Conservation (phyloP, 2,329 filamentous ascomycete species). For the Fusarium haematococcum region DNA sequence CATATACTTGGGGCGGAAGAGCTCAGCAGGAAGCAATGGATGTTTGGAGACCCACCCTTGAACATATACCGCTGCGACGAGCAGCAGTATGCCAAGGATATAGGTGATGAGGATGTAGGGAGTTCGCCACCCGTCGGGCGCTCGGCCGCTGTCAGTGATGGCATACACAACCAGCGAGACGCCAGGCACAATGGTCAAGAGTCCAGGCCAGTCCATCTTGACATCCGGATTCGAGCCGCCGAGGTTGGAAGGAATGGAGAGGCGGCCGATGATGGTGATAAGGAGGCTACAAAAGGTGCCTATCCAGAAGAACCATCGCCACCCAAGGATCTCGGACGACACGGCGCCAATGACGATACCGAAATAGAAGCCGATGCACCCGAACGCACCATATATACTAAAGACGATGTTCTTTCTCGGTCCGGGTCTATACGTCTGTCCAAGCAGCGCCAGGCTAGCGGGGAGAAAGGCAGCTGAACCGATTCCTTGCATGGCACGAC, state of each 20-base stretch:
- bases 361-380: slow-evolving; percentile 68
- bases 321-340: slow-evolving; percentile 68
- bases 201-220: slow-evolving; percentile 77
- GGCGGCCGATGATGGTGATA: slow-evolving; percentile 58
- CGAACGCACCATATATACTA: slow-evolving; percentile 68
- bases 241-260: slow-evolving; percentile 53
- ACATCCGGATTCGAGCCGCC: slow-evolving; percentile 43
- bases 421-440: slow-evolving; percentile 75
- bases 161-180: slow-evolving; percentile 79
- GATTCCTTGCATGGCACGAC: slow-evolving; percentile 78
- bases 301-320: slow-evolving; percentile 79
- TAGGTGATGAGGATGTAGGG: slow-evolving; percentile 78
- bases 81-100: slow-evolving; percentile 69
- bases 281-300: slow-evolving; percentile 60
- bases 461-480: slow-evolving; percentile 75
- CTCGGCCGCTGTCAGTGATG: slow-evolving; percentile 78
- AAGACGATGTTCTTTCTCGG: slow-evolving; percentile 78
- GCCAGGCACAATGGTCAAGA: slow-evolving; percentile 70
- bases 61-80: slow-evolving; percentile 73
- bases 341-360: slow-evolving; percentile 77
- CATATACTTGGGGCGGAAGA: slow-evolving; percentile 79
- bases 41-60: slow-evolving; percentile 77
- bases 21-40: slow-evolving; percentile 75
- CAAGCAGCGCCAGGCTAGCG: slow-evolving; percentile 76
- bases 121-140: slow-evolving; percentile 75